Evolutionary conservation across 2,329 filamentous ascomycete species (phyloP).

Genomic region (Fonsecaea monophora): DNA sequence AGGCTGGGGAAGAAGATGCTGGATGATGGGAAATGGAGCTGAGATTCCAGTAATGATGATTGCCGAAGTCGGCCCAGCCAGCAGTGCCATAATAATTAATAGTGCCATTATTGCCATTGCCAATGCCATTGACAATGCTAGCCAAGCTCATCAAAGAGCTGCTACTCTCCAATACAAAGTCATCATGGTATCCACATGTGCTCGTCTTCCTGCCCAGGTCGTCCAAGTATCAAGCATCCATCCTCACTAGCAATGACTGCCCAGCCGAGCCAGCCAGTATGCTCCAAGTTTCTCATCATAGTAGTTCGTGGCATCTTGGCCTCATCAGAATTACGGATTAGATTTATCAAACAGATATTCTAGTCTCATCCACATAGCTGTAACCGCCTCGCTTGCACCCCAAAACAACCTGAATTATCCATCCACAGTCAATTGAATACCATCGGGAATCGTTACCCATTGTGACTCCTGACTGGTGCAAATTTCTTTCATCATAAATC

Average conservation of each 20-base stretch:
- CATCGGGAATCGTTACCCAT: neutral
- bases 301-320: neutral
- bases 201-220: no score
- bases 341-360: slow-evolving; percentile 1
- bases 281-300: neutral
- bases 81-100: no score
- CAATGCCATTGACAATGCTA: no score
- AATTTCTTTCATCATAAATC: slow-evolving; percentile 14
- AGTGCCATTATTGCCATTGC: no score
- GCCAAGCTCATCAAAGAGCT: no score
- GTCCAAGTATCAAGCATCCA: no score
- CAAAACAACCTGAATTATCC: neutral
- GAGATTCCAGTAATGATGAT: no score
- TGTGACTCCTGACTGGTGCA: neutral
- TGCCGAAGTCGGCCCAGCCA: no score
- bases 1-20: neutral
- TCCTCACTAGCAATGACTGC: no score
- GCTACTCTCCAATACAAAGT: no score
- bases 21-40: neutral
- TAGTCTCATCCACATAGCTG: neutral
- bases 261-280: no score
- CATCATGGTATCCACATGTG: no score
- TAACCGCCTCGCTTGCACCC: neutral
- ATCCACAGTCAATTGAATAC: neutral
- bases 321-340: neutral